Conservation (phyloP, 768 basidiomycete species). For the Termitomyces eurrhizus region DNA sequence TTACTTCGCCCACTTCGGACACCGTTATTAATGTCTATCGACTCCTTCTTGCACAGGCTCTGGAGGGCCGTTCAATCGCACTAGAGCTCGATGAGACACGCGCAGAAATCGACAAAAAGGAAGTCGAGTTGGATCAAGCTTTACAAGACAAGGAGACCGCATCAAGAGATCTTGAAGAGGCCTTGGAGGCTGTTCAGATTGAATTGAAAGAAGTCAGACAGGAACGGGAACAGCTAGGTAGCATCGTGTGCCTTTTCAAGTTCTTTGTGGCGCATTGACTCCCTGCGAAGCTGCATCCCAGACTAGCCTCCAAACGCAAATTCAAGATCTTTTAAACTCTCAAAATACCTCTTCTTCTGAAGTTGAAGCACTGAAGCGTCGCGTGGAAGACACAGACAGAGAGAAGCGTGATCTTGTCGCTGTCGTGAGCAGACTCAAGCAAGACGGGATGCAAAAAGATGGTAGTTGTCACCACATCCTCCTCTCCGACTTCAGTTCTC, state of each 20-base stretch:
- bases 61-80: slow-evolving; percentile 50
- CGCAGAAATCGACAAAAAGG: slow-evolving; percentile 66
- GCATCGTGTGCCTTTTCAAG: slow-evolving; percentile 4
- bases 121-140: slow-evolving; percentile 82
- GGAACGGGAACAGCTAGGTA: slow-evolving; percentile 68
- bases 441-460: slow-evolving; percentile 69
- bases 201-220: slow-evolving; percentile 54
- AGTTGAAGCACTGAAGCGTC: slow-evolving; percentile 51
- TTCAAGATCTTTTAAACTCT: slow-evolving; percentile 53
- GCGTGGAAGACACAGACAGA: slow-evolving; percentile 72
- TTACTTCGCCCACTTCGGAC: slow-evolving; percentile 56
- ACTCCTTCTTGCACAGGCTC: slow-evolving; percentile 51
- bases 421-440: slow-evolving; percentile 79
- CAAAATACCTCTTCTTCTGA: slow-evolving; percentile 63
- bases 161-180: slow-evolving; percentile 51
- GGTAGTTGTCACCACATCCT: slow-evolving; percentile 42
- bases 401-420: slow-evolving; percentile 89
- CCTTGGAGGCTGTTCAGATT: slow-evolving; percentile 46
- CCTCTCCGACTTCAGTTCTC: neutral
- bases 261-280: slow-evolving; percentile 17
- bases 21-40: slow-evolving; percentile 61
- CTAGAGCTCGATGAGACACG: slow-evolving; percentile 68
- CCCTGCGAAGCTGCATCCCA: slow-evolving; percentile 39
- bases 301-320: slow-evolving; percentile 46
- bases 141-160: slow-evolving; percentile 71